Conservation (phyloP, 768 basidiomycete species). For the Lactarius quietus region DNA sequence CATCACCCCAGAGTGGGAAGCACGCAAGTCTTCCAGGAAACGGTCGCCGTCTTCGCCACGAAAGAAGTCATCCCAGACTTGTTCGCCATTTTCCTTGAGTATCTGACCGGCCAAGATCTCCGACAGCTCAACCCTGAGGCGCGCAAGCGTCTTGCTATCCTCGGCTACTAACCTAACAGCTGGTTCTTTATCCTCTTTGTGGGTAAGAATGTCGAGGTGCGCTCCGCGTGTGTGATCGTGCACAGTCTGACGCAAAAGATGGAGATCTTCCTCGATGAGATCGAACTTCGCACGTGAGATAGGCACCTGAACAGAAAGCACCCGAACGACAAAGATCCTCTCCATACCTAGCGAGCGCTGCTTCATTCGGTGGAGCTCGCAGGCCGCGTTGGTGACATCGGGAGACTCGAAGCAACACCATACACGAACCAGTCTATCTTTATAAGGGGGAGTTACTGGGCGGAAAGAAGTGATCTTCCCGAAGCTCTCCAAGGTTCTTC, state of each 20-base stretch:
- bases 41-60: conserved; percentile 36
- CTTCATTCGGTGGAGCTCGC: conserved; percentile 45
- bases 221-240: conserved; percentile 34
- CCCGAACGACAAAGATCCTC: conserved; percentile 48
- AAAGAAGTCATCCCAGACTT: conserved; percentile 68
- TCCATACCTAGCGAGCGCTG: conserved; percentile 46
- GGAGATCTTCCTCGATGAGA: conserved; percentile 45
- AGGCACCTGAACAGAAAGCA: conserved; percentile 48
- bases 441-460: conserved; percentile 48
- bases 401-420: conserved; percentile 56
- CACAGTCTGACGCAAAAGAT: conserved; percentile 38
- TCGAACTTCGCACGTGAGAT: conserved; percentile 40
- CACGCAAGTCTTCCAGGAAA: conserved; percentile 47
- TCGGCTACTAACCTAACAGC: conserved; percentile 49
- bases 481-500: conserved; percentile 35
- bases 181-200: conserved; percentile 15
- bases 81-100: conserved; percentile 46
- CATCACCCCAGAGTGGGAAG: conserved; percentile 37
- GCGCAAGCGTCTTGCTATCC: conserved; percentile 46
- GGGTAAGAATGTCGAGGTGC: conserved; percentile 34
- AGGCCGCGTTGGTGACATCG: conserved; percentile 49
- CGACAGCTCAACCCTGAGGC: conserved; percentile 59
- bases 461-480: conserved; percentile 45
- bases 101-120: conserved; percentile 59
- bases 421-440: conserved; percentile 44